A percentile compares a stretch with the other conserved stretches of the same genome.
Conservation (phyloP, 225 moss, liverwort and hornwort species). For the Bryum argenteum region DNA sequence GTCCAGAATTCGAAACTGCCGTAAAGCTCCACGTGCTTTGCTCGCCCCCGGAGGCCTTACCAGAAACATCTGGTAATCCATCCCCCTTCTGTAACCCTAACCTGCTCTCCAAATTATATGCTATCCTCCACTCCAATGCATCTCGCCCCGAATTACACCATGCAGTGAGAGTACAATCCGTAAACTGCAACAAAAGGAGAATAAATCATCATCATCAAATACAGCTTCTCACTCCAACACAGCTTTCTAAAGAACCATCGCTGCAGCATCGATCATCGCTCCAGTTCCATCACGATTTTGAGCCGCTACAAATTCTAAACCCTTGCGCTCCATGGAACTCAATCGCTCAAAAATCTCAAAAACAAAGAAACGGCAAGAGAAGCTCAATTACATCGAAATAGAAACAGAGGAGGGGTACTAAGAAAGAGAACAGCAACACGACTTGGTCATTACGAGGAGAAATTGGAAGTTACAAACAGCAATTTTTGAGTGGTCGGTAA, state of each 20-base stretch:
- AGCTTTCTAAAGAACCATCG: background rate
- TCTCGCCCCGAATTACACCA: slow-evolving; percentile 15
- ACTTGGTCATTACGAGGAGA: slow-evolving; percentile 16
- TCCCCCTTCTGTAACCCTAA: slow-evolving; percentile 36
- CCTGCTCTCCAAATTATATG: slow-evolving; percentile 30
- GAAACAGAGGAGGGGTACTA: slow-evolving; percentile 4
- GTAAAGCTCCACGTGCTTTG: slow-evolving; percentile 31
- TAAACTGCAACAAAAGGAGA: background rate
- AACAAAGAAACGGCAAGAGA: background rate
- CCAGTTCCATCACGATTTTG: background rate
- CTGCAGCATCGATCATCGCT: background rate
- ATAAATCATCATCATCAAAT: background rate
- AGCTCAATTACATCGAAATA: slow-evolving; percentile 25
- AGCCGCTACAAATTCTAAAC: background rate
- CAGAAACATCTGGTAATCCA: slow-evolving; percentile 67
- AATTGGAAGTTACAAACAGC: slow-evolving; percentile 27
- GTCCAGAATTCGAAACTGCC: slow-evolving; percentile 59
- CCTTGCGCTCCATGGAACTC: background rate
- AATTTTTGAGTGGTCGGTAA: slow-evolving; percentile 13
- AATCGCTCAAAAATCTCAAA: background rate
- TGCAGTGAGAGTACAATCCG: background rate
- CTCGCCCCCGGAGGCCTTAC: slow-evolving; percentile 46
- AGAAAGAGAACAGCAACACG: slow-evolving; percentile 1
- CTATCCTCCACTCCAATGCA: slow-evolving; percentile 23
- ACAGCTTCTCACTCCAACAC: slow-evolving; percentile 28